Evolutionary conservation across 2,329 filamentous ascomycete genomes (phyloP).

Genomic region (Colletotrichum sp.): DNA sequence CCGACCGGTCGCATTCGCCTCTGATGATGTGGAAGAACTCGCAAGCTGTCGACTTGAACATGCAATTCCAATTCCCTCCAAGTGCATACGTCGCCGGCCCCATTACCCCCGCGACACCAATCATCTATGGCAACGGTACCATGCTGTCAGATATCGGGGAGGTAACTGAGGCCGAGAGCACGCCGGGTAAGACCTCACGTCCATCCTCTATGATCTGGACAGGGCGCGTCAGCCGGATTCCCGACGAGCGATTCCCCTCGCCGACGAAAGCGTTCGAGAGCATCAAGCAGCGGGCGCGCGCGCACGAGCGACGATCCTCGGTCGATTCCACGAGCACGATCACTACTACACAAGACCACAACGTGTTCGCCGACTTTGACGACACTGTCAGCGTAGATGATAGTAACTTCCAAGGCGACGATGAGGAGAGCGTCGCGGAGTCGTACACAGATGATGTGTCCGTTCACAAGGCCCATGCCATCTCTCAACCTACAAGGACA

Average conservation of each 20-base stretch:
- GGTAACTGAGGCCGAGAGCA: slow-evolving; percentile 60
- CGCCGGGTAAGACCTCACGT: slow-evolving; percentile 45
- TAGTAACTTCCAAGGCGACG: slow-evolving; percentile 70
- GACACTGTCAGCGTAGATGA: slow-evolving; percentile 67
- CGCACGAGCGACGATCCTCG: slow-evolving; percentile 58
- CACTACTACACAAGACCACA: slow-evolving; percentile 56
- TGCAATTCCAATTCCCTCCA: slow-evolving; percentile 47
- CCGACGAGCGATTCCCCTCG: slow-evolving; percentile 36
- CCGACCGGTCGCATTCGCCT: slow-evolving; percentile 56
- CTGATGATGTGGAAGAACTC: slow-evolving; percentile 58
- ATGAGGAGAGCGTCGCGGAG: slow-evolving; percentile 69
- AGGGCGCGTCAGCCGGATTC: slow-evolving; percentile 34
- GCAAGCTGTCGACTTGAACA: slow-evolving; percentile 38
- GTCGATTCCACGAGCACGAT: slow-evolving; percentile 67
- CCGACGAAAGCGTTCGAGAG: slow-evolving; percentile 49
- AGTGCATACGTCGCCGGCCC: slow-evolving; percentile 47
- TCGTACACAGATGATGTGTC: slow-evolving; percentile 56
- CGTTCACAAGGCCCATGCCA: slow-evolving; percentile 31
- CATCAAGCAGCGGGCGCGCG: slow-evolving; percentile 47
- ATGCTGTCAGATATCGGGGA: slow-evolving; percentile 72
- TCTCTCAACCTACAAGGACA: slow-evolving; percentile 29
- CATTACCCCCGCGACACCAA: slow-evolving; percentile 62
- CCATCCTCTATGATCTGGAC: slow-evolving; percentile 13
- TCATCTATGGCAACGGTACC: slow-evolving; percentile 73
- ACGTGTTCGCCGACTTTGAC: slow-evolving; percentile 66